Evolutionary conservation across 225 moss, liverwort and hornwort genomes (phyloP).

Genomic region (Polytrichum commune): DNA sequence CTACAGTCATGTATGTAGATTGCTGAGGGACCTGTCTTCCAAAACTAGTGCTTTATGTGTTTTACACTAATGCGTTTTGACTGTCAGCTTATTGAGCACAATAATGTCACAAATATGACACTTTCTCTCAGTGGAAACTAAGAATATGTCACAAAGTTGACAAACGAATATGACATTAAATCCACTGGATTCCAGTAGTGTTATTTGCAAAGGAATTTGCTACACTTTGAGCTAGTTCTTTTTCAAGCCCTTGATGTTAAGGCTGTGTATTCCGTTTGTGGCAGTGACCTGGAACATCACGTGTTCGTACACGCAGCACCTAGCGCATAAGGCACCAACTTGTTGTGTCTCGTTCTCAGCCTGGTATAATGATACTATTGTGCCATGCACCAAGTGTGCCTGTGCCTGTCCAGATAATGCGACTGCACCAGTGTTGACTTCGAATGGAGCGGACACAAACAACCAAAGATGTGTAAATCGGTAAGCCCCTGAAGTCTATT

Average conservation of each 20-base stretch:
- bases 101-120: too few species aligned
- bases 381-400: slow-evolving; percentile 45
- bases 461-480: slow-evolving; percentile 45
- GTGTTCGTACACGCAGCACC: slow-evolving; percentile 43
- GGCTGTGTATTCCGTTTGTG: neutral
- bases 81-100: too few species aligned
- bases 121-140: too few species aligned
- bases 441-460: slow-evolving; percentile 42
- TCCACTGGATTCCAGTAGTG: too few species aligned
- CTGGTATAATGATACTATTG: slow-evolving; percentile 57
- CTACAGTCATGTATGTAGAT: neutral
- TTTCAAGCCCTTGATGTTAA: neutral
- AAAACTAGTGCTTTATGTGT: neutral
- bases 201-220: neutral
- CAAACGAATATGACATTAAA: too few species aligned
- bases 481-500: slow-evolving; percentile 2
- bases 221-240: too few species aligned
- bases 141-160: too few species aligned
- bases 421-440: slow-evolving; percentile 24
- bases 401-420: slow-evolving; percentile 38
- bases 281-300: slow-evolving; percentile 63
- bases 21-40: neutral
- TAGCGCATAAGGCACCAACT: slow-evolving; percentile 36
- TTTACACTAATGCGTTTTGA: too few species aligned
- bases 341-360: slow-evolving; percentile 66